Percentiles rank a stretch among this genome's conserved stretches.
Conservation (phyloP, 2,329 filamentous ascomycete genomes). For the Plenodomus lindquistii region DNA sequence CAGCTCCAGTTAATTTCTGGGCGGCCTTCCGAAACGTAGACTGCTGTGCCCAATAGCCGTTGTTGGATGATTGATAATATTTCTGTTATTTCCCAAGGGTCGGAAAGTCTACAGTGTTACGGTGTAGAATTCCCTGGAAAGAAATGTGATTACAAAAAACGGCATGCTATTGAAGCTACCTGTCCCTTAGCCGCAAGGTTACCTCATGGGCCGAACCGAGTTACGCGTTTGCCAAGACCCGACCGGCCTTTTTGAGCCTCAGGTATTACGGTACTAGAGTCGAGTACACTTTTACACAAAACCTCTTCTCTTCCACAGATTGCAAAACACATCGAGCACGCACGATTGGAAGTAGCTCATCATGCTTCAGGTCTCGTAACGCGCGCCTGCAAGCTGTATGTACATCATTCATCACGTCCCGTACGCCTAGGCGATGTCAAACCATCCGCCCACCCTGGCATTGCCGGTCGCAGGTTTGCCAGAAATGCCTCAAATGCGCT, state of each 20-base stretch:
- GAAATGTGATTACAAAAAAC: slow-evolving; percentile 17
- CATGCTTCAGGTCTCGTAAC: background rate
- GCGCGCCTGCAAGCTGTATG: slow-evolving; percentile 26
- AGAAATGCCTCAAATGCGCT: slow-evolving; percentile 39
- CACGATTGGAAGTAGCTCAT: background rate
- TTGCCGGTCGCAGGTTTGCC: slow-evolving; percentile 35
- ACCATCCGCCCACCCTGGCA: slow-evolving; percentile 30
- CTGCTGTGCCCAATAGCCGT: slow-evolving; percentile 6
- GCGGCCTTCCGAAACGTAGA: slow-evolving; percentile 16
- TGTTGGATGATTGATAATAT: background rate
- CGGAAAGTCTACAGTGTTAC: slow-evolving; percentile 3
- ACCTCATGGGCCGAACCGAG: slow-evolving; percentile 15
- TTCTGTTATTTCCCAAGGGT: background rate
- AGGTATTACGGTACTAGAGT: slow-evolving; percentile 1
- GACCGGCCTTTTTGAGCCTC: slow-evolving; percentile 7
- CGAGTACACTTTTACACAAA: background rate
- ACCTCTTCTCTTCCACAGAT: no score
- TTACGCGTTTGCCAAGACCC: slow-evolving; percentile 26
- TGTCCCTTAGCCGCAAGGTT: slow-evolving; percentile 26
- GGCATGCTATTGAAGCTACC: slow-evolving; percentile 28
- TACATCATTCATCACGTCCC: slow-evolving; percentile 40
- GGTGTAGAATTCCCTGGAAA: background rate
- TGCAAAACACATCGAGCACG: no score
- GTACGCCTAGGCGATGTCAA: slow-evolving; percentile 37
- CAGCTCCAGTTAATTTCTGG: slow-evolving; percentile 12